Percentiles rank a stretch among this genome's conserved stretches.
These are phyloP conservation scores for Podila epigama DNA, from an alignment of 192 early-diverging fungal species.

Conservation along the genomic window DNA sequence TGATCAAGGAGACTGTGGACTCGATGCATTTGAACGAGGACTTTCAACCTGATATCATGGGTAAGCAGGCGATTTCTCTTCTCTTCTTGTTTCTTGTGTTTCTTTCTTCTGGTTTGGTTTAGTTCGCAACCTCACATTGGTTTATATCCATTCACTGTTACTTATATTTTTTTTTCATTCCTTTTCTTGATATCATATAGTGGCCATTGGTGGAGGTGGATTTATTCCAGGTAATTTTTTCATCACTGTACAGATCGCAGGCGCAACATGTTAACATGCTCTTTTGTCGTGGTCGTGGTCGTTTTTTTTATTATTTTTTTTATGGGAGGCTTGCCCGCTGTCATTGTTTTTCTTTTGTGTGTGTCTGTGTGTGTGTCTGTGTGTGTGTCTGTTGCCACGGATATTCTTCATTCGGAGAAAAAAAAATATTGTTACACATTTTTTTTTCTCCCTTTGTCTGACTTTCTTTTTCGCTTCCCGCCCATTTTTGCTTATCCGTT, in stretches of 20 bases:
- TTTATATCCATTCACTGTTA: neutral
- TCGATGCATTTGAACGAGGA: conserved; percentile 62
- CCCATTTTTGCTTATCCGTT: neutral
- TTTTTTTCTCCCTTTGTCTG: neutral
- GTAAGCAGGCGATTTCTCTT: conserved; percentile 4
- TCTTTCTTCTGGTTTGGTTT: neutral
- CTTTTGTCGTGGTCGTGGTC: too few species aligned
- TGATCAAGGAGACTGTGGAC: conserved; percentile 64
- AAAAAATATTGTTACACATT: neutral
- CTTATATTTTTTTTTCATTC: neutral
- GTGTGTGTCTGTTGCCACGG: too few species aligned
- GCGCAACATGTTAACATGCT: too few species aligned
- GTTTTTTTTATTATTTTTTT: neutral
- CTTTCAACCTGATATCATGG: conserved; percentile 74
- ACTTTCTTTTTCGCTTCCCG: neutral
- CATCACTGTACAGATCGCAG: too few species aligned
- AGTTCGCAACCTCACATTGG: too few species aligned
- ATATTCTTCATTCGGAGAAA: neutral
- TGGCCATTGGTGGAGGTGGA: conserved; percentile 82
- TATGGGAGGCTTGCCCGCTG: neutral
- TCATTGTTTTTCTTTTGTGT: neutral
- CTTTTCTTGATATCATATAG: conserved; percentile 27
- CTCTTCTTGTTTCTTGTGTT: neutral
- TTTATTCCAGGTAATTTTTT: conserved; percentile 72
- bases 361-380: too few species aligned